Conservation (phyloP, 208 protist genomes). For the Novymonas esmeraldas region DNA sequence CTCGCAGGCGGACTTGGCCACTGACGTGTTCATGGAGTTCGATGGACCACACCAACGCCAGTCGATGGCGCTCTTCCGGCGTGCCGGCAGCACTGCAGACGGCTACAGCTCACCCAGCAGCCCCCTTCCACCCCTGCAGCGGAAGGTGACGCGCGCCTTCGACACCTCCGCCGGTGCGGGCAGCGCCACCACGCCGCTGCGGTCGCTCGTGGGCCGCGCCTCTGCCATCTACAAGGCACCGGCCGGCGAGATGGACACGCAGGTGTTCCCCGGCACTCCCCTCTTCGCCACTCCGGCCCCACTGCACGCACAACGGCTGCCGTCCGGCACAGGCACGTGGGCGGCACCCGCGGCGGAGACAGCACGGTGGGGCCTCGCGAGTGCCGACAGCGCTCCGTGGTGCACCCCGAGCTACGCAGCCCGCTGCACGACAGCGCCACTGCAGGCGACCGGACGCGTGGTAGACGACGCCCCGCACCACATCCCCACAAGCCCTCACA, state of each 20-base stretch:
- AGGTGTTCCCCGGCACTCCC: constrained; percentile 11
- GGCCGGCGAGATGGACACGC: constrained; percentile 16
- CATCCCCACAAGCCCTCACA: constrained; percentile 6
- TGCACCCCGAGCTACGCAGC: neutral
- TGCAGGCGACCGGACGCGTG: neutral
- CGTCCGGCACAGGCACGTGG: neutral
- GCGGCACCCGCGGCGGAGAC: neutral
- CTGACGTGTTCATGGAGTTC: constrained; percentile 7
- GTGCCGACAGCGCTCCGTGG: neutral
- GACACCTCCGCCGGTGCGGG: neutral
- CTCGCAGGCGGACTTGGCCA: constrained; percentile 9
- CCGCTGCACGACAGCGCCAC: neutral
- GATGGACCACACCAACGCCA: neutral
- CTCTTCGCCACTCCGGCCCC: constrained; percentile 3
- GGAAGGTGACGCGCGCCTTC: neutral
- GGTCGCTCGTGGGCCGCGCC: neutral
- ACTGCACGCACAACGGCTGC: neutral
- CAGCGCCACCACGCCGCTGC: neutral
- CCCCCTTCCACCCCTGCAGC: neutral
- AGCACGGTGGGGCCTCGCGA: neutral
- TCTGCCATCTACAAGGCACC: neutral
- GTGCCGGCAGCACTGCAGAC: neutral
- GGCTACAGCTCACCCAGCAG: neutral
- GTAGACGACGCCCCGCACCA: neutral
- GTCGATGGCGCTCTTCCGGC: neutral